Base-by-base conservation (phyloP, 192 early-diverging fungal species). In the Gryganskiella cystojenkinii region DNA sequence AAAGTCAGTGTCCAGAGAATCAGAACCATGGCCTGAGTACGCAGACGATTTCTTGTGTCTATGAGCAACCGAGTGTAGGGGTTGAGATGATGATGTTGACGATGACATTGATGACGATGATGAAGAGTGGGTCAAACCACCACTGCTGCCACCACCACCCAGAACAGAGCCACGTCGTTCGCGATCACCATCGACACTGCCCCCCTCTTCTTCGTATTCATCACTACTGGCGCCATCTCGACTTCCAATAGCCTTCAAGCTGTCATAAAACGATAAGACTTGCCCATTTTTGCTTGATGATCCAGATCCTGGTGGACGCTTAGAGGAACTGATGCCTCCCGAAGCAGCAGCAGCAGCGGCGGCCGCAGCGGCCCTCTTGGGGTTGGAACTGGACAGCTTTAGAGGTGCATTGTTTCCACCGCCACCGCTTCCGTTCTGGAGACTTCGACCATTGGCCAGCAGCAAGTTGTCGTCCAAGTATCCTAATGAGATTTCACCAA, bases 31-130 rank as follows among this genome's bases (percentile, higher is more conserved):
- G 15, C 65, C 66, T 4, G 66, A 62, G 44, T 50, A 64, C 2
- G 65, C 66, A 44, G 74, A 63, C 37, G 67, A 63, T 40, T 78
- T 78, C 66, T 78, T 78, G 74, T 63, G 49, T 67, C 72, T 76
- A 67, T 61, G 13, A 67, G 53, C 45, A 62, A 56, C 53, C 59
- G 53, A 46, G 59, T 35, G 55, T 47, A 50, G 11, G 35, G 24
- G 57, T 67, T 61, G 64, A 67, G 71, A 67, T 56, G 63, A 61
- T 66, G 52, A 45, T 61, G 60, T 45, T 56, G 31, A 22, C 4
- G 52, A 60, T 25, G 52, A 54, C 52, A 30, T 31, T 15, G 24
- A 54, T 14, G 52, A 54, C 5, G 52, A 31, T 25, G 51, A 22
- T 22, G 56, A 40, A 7, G 22, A 25, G 25, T 24, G 27, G n/a